These are phyloP conservation scores for Heteromeles arbutifolia DNA, from an alignment of 306 rosid genomes.

Conservation along the genomic window DNA sequence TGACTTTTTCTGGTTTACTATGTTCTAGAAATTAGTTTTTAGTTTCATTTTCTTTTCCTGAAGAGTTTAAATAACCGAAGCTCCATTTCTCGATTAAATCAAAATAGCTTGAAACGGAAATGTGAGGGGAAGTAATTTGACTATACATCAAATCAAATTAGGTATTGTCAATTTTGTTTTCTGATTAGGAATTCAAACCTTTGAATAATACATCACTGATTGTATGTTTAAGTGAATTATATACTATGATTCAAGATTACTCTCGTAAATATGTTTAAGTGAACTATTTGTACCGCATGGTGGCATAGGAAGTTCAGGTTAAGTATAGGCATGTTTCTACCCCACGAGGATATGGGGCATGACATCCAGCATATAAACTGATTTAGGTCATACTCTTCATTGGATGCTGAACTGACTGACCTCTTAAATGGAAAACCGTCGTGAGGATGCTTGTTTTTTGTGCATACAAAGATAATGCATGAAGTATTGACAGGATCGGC, in stretches of 20 bases:
- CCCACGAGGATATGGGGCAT: neutral
- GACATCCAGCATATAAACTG: neutral
- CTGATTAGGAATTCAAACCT: neutral
- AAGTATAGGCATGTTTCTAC: neutral
- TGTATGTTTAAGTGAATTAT: neutral
- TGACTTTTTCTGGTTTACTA: neutral
- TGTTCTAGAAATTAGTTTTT: neutral
- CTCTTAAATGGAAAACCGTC: neutral
- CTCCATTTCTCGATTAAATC: neutral
- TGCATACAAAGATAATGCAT: neutral
- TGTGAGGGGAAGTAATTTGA: neutral
- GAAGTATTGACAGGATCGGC: neutral
- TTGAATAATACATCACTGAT: neutral
- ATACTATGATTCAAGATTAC: neutral
- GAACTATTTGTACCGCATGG: neutral
- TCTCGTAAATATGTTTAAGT: neutral
- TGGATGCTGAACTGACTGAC: neutral
- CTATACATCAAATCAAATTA: neutral
- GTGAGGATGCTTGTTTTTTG: neutral
- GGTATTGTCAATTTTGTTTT: neutral
- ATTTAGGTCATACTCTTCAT: neutral
- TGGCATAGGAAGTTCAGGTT: neutral
- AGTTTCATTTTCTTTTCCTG: neutral
- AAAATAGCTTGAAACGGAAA: neutral
- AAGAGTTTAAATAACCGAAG: neutral